These are phyloP conservation scores for Zizania latifolia DNA, from an alignment of 176 grass and related monocot species.

Conservation along the genomic window DNA sequence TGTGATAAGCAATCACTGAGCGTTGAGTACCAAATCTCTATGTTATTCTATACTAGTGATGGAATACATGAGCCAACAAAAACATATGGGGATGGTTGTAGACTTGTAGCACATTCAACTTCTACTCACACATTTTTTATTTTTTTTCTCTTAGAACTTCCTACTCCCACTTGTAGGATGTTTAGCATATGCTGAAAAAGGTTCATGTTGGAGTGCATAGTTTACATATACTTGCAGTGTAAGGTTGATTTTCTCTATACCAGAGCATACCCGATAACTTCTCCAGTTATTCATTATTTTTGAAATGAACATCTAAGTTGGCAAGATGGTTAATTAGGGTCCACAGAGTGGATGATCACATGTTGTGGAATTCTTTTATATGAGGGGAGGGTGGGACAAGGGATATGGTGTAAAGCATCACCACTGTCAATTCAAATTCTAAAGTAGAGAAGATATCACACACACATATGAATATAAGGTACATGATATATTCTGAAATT, in stretches of 20 bases:
- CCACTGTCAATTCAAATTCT: neutral
- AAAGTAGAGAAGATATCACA: neutral
- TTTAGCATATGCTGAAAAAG: neutral
- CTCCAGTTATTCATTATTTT: neutral
- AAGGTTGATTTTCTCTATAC: neutral
- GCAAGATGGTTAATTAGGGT: neutral
- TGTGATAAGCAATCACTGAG: neutral
- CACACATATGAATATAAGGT: neutral
- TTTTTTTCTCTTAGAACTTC: neutral
- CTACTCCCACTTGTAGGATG: neutral
- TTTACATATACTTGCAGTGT: neutral
- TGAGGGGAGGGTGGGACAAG: neutral
- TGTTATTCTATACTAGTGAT: neutral
- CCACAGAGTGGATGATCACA: neutral
- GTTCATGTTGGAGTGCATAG: neutral
- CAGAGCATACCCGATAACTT: neutral
- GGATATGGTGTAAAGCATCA: neutral
- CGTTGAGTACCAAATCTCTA: neutral
- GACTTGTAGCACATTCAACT: too few relatives aligned
- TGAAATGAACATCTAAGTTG: neutral
- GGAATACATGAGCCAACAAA: neutral
- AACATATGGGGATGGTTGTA: neutral
- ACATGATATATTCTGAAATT: neutral
- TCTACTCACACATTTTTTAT: neutral
- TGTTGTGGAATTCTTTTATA: neutral